Conservation (phyloP, 306 rosid species). For the Hippophae tibetana region DNA sequence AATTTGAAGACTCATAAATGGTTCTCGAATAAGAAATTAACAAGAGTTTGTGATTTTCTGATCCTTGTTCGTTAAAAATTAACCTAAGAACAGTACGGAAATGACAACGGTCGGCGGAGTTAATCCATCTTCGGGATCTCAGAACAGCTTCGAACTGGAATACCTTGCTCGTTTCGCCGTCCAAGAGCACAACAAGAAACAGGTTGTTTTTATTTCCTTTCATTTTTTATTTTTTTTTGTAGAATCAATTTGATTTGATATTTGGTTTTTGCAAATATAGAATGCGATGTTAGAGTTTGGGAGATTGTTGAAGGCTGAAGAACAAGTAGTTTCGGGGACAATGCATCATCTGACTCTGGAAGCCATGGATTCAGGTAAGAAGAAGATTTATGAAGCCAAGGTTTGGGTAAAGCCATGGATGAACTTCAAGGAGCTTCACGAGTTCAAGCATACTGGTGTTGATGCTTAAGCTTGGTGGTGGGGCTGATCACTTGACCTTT, state of each 20-base stretch:
- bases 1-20: too few relatives aligned
- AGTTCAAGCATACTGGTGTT: slow-evolving; percentile 49
- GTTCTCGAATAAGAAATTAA: too few relatives aligned
- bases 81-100: not conserved
- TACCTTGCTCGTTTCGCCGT: slow-evolving; percentile 43
- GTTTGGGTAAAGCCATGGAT: slow-evolving; percentile 91
- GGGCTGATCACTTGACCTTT: too few relatives aligned
- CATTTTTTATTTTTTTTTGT: not conserved
- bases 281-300: slow-evolving; percentile 57
- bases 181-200: slow-evolving; percentile 39
- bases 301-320: slow-evolving; percentile 70
- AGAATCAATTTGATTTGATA: not conserved
- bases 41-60: too few relatives aligned
- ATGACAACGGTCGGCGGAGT: slow-evolving; percentile 54
- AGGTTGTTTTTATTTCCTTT: slow-evolving; percentile 7
- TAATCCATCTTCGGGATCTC: slow-evolving; percentile 28
- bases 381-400: slow-evolving; percentile 71
- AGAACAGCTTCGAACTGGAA: slow-evolving; percentile 43
- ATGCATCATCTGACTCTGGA: slow-evolving; percentile 64
- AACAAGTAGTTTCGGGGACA: slow-evolving; percentile 77
- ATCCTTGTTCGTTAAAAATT: too few relatives aligned
- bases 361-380: slow-evolving; percentile 59
- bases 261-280: slow-evolving; percentile 3
- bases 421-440: slow-evolving; percentile 65
- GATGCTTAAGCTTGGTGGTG: slow-evolving; percentile 10